Evolutionary conservation across 148 eudicot genomes (phyloP).

Genomic region (Rhododendron ferrugineum): DNA sequence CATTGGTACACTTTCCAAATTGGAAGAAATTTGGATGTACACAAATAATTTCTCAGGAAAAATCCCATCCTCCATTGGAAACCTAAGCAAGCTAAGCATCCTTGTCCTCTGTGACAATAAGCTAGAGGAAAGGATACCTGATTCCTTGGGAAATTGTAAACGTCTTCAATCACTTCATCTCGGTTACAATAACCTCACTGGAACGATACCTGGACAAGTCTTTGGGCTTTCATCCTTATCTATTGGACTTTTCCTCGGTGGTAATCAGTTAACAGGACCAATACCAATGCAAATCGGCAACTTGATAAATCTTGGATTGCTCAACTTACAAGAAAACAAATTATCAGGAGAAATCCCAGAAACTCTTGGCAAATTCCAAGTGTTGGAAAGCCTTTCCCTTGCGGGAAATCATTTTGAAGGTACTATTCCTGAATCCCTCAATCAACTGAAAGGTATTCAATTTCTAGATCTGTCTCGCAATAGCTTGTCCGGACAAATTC

Average conservation of each 20-base stretch:
- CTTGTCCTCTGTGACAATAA: neutral
- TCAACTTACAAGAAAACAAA: slow-evolving; percentile 5
- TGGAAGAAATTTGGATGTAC: no score
- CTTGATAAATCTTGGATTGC: neutral
- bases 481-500: slow-evolving; percentile 15
- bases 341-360: slow-evolving; percentile 12
- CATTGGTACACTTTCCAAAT: neutral
- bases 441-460: neutral
- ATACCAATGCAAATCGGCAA: slow-evolving; percentile 8
- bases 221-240: neutral
- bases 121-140: neutral
- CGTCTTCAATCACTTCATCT: neutral
- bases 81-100: no score
- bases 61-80: no score
- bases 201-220: slow-evolving; percentile 1
- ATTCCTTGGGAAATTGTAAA: neutral
- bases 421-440: slow-evolving; percentile 7
- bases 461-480: slow-evolving; percentile 14
- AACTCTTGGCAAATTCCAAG: neutral
- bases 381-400: neutral
- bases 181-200: neutral
- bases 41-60: no score
- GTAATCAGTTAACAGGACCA: slow-evolving; percentile 1
- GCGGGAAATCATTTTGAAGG: slow-evolving; percentile 15
- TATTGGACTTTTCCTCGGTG: neutral